Evolutionary conservation across 2,329 filamentous ascomycete genomes (phyloP).

Genomic region (Claviceps fusiformis): DNA sequence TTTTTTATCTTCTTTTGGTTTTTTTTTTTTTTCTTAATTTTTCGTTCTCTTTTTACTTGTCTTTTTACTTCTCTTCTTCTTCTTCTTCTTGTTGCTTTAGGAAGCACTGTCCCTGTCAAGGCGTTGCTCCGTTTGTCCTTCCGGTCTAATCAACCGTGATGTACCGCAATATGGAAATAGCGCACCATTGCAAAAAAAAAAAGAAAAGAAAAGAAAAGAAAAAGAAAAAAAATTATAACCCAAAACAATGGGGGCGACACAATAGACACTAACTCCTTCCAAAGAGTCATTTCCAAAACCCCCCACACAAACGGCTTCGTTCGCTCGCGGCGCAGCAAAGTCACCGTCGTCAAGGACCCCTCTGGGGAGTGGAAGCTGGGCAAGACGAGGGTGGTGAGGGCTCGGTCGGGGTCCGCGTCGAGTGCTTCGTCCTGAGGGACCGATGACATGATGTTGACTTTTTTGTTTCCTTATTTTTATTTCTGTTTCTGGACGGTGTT

Average conservation of each 20-base stretch:
- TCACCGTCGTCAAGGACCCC: conserved; percentile 10
- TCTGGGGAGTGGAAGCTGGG: conserved; percentile 10
- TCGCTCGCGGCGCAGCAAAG: conserved; percentile 12
- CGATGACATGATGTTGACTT: not conserved
- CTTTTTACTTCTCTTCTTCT: not conserved
- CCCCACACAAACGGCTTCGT: conserved; percentile 8
- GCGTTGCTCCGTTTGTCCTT: too few relatives aligned
- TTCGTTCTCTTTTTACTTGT: not conserved
- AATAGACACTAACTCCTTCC: too few relatives aligned
- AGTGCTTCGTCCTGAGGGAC: not conserved
- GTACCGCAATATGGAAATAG: too few relatives aligned
- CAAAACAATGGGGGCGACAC: too few relatives aligned
- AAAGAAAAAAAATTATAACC: too few relatives aligned
- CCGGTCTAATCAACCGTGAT: too few relatives aligned
- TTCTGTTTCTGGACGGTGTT: not conserved
- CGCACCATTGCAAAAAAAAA: too few relatives aligned
- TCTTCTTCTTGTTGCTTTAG: too few relatives aligned
- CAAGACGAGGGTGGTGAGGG: conserved; percentile 13
- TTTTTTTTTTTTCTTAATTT: not conserved
- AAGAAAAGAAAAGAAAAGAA: too few relatives aligned
- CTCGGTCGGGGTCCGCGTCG: conserved; percentile 7
- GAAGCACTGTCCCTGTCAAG: too few relatives aligned
- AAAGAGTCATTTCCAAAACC: conserved; percentile 4
- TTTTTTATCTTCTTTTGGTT: not conserved
- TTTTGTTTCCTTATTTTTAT: not conserved